Evolutionary conservation across 805 yeast genomes (phyloP), one percentile per base, ranked within the genome.

Genomic region (Candida lessepsii): DNA sequence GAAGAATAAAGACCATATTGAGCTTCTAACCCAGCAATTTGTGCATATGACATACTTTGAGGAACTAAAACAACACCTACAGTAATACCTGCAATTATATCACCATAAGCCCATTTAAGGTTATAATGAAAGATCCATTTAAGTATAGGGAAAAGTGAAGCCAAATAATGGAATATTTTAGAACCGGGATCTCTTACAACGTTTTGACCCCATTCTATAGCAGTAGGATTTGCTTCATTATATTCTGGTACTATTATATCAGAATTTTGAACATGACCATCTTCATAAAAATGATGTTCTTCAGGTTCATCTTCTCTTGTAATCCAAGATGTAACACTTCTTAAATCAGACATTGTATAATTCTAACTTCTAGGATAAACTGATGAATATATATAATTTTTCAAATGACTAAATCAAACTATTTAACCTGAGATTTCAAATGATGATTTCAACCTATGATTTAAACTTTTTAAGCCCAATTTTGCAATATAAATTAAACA

Each of bases 11-110:
- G 75, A 36, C 97, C 97, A 53, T 81, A 90, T 60, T 89, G 83
- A 5, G 96, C 80, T 4, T 80, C 71, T 45, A 90, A 73, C 4
- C 85, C 81, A 5, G 97, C 97, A 46, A 90, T 67, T 56, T 77
- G 80, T 7, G 97, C 97, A 58, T 90, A 90, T 0, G 96, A 89
- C 97, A 90, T 90, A 3, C 93, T 81, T 63, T 90, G 97, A 3
- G 97, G 97, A 21, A 90, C 96, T 49, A 89, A 73, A 14, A 90
- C 96, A 46, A 86, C 80, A 32, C 97, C 97, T 15, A 90, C 96
- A 1, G 97, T 87, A 44, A 90, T 73, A 58, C 97, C 97, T 2
- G 97, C 96, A 41, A 89, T 81, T 47, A 90, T 61, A 62, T 90
- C 97, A 21, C 87, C 78, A 42, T 78, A 78, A 11, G 83, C 65